A percentile compares a stretch with the other conserved stretches of the same genome.
These are phyloP conservation scores for Entophlyctis luteolus DNA, from an alignment of 192 early-diverging fungal species.

Conservation along the genomic window DNA sequence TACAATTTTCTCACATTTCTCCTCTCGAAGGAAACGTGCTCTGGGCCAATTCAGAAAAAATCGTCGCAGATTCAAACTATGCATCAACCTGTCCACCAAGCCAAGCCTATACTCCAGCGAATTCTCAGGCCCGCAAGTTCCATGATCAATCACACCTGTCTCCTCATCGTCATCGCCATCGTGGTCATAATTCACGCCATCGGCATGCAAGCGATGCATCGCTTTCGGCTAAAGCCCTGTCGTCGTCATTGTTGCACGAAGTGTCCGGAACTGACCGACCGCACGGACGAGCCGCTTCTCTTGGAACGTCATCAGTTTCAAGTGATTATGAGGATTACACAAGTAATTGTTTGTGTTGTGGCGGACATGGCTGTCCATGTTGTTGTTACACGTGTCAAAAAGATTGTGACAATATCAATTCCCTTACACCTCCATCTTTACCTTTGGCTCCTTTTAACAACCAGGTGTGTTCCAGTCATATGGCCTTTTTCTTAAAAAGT, in stretches of 20 bases:
- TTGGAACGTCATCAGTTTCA: background rate
- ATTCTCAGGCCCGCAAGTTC: background rate
- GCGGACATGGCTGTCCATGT: slow-evolving; percentile 19
- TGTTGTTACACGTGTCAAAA: background rate
- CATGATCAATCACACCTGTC: background rate
- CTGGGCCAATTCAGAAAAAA: too few relatives aligned
- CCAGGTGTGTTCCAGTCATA: slow-evolving; percentile 10
- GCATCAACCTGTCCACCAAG: background rate
- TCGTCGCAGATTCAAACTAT: too few relatives aligned
- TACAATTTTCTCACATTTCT: too few relatives aligned
- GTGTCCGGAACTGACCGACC: too few relatives aligned
- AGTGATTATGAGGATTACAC: background rate
- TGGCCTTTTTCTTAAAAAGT: background rate
- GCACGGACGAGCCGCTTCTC: slow-evolving; percentile 1
- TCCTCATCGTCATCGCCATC: background rate
- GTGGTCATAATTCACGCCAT: slow-evolving; percentile 6
- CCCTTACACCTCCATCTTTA: slow-evolving; percentile 33
- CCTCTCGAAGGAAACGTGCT: too few relatives aligned
- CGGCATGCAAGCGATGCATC: slow-evolving; percentile 17
- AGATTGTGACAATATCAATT: slow-evolving; percentile 3
- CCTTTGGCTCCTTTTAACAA: slow-evolving; percentile 55
- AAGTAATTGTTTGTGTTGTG: slow-evolving; percentile 12
- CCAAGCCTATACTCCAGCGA: background rate
- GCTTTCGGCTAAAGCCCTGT: background rate
- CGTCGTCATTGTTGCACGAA: background rate